phyloP scores from a whole-genome alignment of 2,329 filamentous ascomycete genomes.

The Falciphora oryzae region DNA sequence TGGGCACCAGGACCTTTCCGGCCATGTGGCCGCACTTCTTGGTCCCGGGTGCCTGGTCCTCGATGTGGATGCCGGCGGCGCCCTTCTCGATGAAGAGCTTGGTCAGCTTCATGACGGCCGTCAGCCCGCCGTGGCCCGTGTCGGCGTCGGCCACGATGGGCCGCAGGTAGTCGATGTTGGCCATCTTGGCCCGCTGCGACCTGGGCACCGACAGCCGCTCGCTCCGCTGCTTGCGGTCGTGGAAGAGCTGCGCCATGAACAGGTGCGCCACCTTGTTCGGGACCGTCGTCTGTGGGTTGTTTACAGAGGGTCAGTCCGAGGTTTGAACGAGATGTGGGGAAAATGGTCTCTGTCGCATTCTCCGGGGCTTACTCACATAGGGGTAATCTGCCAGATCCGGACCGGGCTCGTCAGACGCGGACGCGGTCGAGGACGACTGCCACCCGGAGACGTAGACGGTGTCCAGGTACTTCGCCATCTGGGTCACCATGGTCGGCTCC shows the following conservation, averaged over 20 bases:
- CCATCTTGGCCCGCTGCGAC: slow-evolving; percentile 62
- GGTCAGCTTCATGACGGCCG: slow-evolving; percentile 99
- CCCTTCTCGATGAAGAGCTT: slow-evolving; percentile 97
- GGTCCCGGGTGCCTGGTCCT: slow-evolving; percentile 95
- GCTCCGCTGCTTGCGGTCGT: slow-evolving; percentile 97
- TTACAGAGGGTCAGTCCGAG: background rate
- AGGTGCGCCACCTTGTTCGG: slow-evolving; percentile 97
- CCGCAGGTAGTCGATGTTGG: slow-evolving; percentile 87
- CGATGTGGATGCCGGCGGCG: slow-evolving; percentile 95
- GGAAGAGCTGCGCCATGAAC: slow-evolving; percentile 98
- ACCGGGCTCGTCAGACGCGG: slow-evolving; percentile 88
- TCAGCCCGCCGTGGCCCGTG: slow-evolving; percentile 93
- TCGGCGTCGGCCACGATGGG: slow-evolving; percentile 97
- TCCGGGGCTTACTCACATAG: slow-evolving; percentile 42
- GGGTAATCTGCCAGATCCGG: slow-evolving; percentile 98
- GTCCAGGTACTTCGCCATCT: slow-evolving; percentile 98
- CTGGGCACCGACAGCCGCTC: slow-evolving; percentile 78
- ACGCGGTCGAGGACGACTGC: slow-evolving; percentile 97
- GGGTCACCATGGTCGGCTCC: slow-evolving; percentile 96
- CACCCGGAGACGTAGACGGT: slow-evolving; percentile 98
- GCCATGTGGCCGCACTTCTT: slow-evolving; percentile 99
- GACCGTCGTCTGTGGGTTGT: slow-evolving; percentile 65
- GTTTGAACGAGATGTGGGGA: background rate
- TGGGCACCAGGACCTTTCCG: slow-evolving; percentile 93
- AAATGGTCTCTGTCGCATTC: slow-evolving; percentile 33